Conservation (phyloP, 2,329 filamentous ascomycete species). For the Fusarium globosum region DNA sequence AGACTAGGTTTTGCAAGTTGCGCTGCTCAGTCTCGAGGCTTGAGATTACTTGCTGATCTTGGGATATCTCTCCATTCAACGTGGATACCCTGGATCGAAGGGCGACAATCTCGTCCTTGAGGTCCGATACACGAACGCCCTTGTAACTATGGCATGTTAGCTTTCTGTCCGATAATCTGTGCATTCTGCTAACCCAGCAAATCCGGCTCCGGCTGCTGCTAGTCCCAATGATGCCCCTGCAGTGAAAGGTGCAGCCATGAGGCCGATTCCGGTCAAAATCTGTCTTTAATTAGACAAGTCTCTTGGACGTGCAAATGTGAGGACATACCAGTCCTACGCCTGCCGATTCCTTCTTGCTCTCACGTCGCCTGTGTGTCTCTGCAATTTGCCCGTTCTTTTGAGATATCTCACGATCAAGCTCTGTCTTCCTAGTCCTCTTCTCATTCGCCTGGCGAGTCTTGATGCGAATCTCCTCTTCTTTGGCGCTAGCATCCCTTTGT, state of each 20-base stretch:
- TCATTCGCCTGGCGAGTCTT: background rate
- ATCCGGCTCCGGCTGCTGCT: background rate
- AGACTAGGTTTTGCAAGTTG: background rate
- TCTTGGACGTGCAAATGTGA: background rate
- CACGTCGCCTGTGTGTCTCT: background rate
- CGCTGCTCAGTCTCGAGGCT: background rate
- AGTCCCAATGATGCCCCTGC: background rate
- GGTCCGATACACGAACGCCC: background rate
- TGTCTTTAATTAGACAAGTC: background rate
- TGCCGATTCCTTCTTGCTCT: background rate
- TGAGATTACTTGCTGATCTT: background rate
- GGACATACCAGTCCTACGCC: background rate
- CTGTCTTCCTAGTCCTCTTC: background rate
- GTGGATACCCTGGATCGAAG: background rate
- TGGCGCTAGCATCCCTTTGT: background rate
- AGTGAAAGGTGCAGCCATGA: background rate
- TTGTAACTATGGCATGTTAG: background rate
- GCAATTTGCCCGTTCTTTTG: background rate
- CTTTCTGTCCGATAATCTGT: background rate
- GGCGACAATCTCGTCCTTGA: background rate
- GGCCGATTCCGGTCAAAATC: background rate
- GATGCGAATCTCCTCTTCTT: background rate
- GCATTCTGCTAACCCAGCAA: background rate
- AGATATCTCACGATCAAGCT: background rate
- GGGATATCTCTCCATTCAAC: background rate